Evolutionary conservation across 2,329 filamentous ascomycete genomes (phyloP).

Genomic region (Magnaporthales sp.): DNA sequence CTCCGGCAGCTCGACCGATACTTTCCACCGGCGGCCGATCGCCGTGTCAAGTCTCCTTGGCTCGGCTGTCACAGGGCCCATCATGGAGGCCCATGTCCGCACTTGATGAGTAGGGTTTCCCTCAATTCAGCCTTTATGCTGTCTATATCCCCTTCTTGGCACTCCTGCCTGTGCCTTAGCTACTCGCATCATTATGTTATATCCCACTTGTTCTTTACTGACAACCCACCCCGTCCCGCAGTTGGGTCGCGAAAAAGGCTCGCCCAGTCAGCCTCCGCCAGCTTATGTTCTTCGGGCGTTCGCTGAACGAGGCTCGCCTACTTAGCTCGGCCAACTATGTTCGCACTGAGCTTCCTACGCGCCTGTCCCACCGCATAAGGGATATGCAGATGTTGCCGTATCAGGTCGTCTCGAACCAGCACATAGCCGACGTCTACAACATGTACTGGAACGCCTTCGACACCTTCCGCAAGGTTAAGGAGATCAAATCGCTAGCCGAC

Average conservation of each 20-base stretch:
- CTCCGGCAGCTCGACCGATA: not conserved
- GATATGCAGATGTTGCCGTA: slow-evolving; percentile 97
- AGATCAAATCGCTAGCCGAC: slow-evolving; percentile 78
- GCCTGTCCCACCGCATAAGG: slow-evolving; percentile 85
- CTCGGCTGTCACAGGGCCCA: slow-evolving; percentile 1
- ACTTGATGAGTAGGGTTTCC: slow-evolving; percentile 49
- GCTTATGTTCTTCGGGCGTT: slow-evolving; percentile 93
- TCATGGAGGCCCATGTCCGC: slow-evolving; percentile 57
- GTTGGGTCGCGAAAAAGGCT: slow-evolving; percentile 89
- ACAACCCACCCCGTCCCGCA: slow-evolving; percentile 24
- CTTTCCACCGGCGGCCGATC: not conserved
- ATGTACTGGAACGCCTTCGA: slow-evolving; percentile 97
- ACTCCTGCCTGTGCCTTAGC: not conserved
- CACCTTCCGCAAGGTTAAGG: slow-evolving; percentile 71
- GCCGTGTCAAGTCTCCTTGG: not conserved
- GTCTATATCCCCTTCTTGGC: not conserved
- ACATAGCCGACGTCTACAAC: slow-evolving; percentile 92
- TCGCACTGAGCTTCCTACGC: slow-evolving; percentile 85
- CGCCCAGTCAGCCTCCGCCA: slow-evolving; percentile 94
- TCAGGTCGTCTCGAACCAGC: slow-evolving; percentile 88
- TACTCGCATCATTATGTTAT: not conserved
- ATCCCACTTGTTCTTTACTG: not conserved
- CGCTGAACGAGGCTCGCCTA: slow-evolving; percentile 79
- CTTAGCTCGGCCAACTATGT: slow-evolving; percentile 97
- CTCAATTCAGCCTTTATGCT: slow-evolving; percentile 5